Percentiles rank a stretch among this genome's conserved stretches.
Conservation (phyloP, 306 rosid species). For the Psophocarpus tetragonolobus region DNA sequence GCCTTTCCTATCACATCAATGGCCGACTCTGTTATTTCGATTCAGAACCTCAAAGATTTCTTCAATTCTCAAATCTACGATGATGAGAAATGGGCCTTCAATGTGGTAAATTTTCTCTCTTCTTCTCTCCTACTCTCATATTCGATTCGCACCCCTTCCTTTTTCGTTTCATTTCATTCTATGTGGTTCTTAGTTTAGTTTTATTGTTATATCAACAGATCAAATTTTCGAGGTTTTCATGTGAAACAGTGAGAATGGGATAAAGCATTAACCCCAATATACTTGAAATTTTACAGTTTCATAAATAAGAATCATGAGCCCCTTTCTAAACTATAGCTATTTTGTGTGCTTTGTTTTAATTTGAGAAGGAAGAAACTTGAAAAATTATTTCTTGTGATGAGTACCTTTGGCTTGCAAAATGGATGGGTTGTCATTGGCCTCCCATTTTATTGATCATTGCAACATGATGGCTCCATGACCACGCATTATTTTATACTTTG, state of each 20-base stretch:
- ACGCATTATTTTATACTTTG: not conserved
- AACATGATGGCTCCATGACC: not conserved
- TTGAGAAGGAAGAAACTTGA: not conserved
- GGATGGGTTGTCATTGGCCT: not conserved
- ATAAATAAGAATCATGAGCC: not conserved
- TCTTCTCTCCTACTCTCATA: not conserved
- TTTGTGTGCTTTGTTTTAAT: not conserved
- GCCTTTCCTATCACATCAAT: conserved; percentile 40
- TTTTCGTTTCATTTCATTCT: not conserved
- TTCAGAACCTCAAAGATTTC: conserved; percentile 61
- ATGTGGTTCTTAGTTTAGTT: not conserved
- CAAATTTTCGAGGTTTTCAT: not conserved
- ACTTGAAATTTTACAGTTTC: not conserved
- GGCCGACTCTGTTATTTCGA: conserved; percentile 57
- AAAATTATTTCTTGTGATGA: not conserved
- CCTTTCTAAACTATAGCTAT: not conserved
- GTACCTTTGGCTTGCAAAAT: not conserved
- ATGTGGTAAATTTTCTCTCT: conserved; percentile 52
- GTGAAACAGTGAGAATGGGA: not conserved
- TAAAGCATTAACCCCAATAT: not conserved
- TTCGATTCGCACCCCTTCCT: not conserved
- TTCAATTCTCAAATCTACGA: conserved; percentile 61
- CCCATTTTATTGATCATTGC: not conserved
- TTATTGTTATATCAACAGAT: not conserved
- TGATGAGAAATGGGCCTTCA: conserved; percentile 84